Percentiles rank a stretch among this genome's conserved stretches.
phyloP scores from a whole-genome alignment of 345 rosid genomes.

The Citrus australasica region DNA sequence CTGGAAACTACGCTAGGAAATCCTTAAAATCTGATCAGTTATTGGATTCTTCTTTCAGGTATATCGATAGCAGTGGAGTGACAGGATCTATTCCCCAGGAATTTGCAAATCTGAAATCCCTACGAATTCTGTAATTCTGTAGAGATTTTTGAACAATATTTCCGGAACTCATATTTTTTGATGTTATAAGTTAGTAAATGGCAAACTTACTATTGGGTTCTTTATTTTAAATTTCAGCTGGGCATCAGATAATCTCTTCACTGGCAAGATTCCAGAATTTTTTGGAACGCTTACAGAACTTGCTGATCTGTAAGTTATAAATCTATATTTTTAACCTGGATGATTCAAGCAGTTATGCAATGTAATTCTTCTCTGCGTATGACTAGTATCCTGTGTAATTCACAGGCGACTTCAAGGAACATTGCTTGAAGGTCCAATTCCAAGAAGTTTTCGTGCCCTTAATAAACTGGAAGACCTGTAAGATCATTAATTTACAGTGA shows the following conservation, averaged over 20 bases:
- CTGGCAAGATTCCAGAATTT: slow-evolving; percentile 47
- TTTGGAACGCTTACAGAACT: slow-evolving; percentile 43
- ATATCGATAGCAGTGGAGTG: slow-evolving; percentile 60
- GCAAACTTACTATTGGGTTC: neutral
- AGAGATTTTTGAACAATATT: neutral
- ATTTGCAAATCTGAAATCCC: slow-evolving; percentile 46
- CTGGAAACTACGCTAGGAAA: neutral
- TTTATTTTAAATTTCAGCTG: slow-evolving; percentile 33
- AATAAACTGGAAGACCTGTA: slow-evolving; percentile 45
- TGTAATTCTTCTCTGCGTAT: neutral
- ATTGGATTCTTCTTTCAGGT: slow-evolving; percentile 31
- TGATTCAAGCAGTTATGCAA: neutral
- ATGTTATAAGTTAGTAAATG: neutral
- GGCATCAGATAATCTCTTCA: slow-evolving; percentile 61
- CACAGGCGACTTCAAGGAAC: slow-evolving; percentile 50
- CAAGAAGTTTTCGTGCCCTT: slow-evolving; percentile 34
- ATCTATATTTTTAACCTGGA: neutral
- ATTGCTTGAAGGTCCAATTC: slow-evolving; percentile 53
- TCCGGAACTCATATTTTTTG: neutral
- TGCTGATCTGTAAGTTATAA: slow-evolving; percentile 35
- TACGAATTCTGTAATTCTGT: slow-evolving; percentile 37
- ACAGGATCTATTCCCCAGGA: slow-evolving; percentile 47
- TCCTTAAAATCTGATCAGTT: neutral
- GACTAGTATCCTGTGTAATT: slow-evolving; percentile 4
- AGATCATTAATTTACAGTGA: slow-evolving; percentile 1